Evolutionary conservation across 352 stramenopile species (phyloP).

Genomic region (Globisporangium megalacanthum): DNA sequence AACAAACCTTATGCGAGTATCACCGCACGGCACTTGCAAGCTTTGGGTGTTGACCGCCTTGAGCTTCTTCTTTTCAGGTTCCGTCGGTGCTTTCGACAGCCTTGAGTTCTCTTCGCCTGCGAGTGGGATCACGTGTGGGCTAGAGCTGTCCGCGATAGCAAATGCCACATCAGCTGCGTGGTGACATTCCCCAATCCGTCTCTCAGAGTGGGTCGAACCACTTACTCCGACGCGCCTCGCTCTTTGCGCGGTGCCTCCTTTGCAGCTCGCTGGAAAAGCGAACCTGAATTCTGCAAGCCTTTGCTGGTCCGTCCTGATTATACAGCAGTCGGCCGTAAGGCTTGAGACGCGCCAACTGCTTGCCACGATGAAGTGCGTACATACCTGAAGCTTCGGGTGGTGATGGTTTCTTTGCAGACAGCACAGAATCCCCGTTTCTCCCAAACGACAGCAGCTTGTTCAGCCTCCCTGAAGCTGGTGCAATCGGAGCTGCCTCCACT

Average conservation of each 20-base stretch:
- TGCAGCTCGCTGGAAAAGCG: not conserved
- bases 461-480: not conserved
- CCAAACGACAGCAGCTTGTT: not conserved
- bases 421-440: not conserved
- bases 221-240: not conserved
- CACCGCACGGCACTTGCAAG: not conserved
- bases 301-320: not conserved
- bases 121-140: constrained; percentile 12
- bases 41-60: not conserved
- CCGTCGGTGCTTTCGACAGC: not conserved
- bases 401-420: not conserved
- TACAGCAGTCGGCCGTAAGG: constrained; percentile 1
- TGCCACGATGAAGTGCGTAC: too few relatives aligned
- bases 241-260: not conserved
- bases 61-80: constrained; percentile 6
- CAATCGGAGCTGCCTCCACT: not conserved
- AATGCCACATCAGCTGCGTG: not conserved
- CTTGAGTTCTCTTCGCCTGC: constrained; percentile 1
- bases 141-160: not conserved
- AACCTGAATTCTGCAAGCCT: not conserved
- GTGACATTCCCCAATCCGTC: too few relatives aligned
- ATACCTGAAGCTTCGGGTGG: not conserved
- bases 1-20: constrained; percentile 4
- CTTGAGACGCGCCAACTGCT: not conserved
- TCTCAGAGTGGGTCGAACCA: not conserved